Evolutionary conservation across 768 basidiomycete genomes (phyloP), one percentile per base, ranked within the genome.

Genomic region (Psilocybe sp.): DNA sequence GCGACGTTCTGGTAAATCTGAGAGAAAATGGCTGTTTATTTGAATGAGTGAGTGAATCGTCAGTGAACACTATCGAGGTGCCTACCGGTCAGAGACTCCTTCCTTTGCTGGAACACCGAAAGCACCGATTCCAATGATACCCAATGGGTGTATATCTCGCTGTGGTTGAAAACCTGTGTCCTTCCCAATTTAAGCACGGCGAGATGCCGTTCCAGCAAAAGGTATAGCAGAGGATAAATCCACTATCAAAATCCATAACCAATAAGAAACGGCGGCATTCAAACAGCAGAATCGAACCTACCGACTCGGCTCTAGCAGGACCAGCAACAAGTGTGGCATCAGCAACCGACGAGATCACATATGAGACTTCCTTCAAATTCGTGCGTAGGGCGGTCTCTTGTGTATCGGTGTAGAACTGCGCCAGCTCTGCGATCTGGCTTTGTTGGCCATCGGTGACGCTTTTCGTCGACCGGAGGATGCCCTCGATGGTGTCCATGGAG

Each of bases 221-320:
- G 54, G 35, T 51, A 60, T 1, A 64, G 42, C 13, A 64, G 28
- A 1, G 63, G 63, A 15, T 57, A 51, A n/a, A 60, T 46, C 46
- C 53, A 59, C 63, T 64, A 20, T 16, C 6, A 37, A 37, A 33
- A 36, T 4, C 23, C 7, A 42, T 33, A 2, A 2, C 33, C 36
- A 15, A 16, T 14, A 4, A 12, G 39, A 6, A 37, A 15, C 15
- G 20, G 6, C 7, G 11, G 4, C 38, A 4, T 12, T 16, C 19
- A 36, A 11, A 23, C 15, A 40, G 31, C 23, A 28, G n/a, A 47
- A 28, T 28, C 23, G 4, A 16, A 45, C 52, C 23, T 15, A 53
- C 52, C 14, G 46, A 44, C 14, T 53, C 52, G 19, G 48, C 38
- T 36, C 52, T 37, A n/a, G 37, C 23, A n/a, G 40, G 40, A 32